A percentile compares a stretch with the other conserved stretches of the same genome.
phyloP scores from a whole-genome alignment of 441 rosid genomes.

The Mallotus japonicus region DNA sequence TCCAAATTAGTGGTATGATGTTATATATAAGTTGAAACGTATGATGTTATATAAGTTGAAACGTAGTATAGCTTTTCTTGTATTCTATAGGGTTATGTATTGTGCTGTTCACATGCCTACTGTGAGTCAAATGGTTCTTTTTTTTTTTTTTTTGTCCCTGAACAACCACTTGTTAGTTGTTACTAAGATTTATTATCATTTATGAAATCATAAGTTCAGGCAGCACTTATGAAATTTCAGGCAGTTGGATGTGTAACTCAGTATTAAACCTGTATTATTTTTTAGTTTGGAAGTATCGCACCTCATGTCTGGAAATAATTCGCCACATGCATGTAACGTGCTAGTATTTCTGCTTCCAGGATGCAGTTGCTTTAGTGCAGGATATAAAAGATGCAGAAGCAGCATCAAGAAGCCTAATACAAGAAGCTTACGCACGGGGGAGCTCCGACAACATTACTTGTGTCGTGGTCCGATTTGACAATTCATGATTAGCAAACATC shows the following conservation, averaged over 20 bases:
- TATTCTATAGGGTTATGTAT: not conserved
- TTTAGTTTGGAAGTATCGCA: not conserved
- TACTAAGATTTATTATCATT: no score
- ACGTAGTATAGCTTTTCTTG: not conserved
- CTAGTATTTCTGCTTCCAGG: conserved; percentile 36
- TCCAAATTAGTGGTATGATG: not conserved
- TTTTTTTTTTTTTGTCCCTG: no score
- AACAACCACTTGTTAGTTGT: no score
- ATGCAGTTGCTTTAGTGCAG: conserved; percentile 51
- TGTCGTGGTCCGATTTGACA: conserved; percentile 64
- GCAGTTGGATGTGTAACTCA: not conserved
- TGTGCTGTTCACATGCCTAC: not conserved
- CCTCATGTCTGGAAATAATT: not conserved
- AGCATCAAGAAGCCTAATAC: conserved; percentile 60
- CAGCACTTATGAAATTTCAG: not conserved
- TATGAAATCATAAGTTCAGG: no score
- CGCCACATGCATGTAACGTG: not conserved
- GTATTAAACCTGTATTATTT: not conserved
- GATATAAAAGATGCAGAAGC: conserved; percentile 60
- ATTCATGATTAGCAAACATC: conserved; percentile 21
- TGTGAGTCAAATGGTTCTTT: no score
- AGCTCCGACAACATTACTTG: conserved; percentile 86
- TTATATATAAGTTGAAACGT: not conserved
- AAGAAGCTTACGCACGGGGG: conserved; percentile 66
- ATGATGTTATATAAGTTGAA: not conserved